These are phyloP conservation scores for Lasiodiplodia hormozganensis DNA, from an alignment of 2,329 filamentous ascomycete genomes.

Conservation along the genomic window DNA sequence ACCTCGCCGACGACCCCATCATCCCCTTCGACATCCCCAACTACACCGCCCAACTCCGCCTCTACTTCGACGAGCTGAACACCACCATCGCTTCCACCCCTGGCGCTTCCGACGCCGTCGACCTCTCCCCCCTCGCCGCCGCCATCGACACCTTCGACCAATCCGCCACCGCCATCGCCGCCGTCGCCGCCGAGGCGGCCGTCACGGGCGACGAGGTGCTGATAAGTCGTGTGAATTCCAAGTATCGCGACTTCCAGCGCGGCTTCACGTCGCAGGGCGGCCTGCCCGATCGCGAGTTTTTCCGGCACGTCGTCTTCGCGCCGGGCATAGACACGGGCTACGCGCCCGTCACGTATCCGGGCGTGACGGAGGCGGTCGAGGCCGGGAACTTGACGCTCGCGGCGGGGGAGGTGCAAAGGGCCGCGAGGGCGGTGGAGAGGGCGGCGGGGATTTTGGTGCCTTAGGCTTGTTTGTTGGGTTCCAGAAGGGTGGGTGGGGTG, in stretches of 20 bases:
- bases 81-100: conserved; percentile 35
- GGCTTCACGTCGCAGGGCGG: conserved; percentile 56
- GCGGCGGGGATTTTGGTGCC: conserved; percentile 28
- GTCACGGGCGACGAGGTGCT: conserved; percentile 38
- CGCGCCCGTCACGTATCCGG: conserved; percentile 47
- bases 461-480: too few species aligned
- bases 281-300: conserved; percentile 53
- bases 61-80: conserved; percentile 46
- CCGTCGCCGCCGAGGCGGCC: conserved; percentile 36
- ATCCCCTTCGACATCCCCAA: conserved; percentile 49
- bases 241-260: conserved; percentile 54
- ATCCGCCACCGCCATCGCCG: conserved; percentile 39
- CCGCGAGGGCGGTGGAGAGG: conserved; percentile 3
- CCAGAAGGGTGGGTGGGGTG: too few species aligned
- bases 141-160: conserved; percentile 48
- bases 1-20: conserved; percentile 47
- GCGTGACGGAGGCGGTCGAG: conserved; percentile 46
- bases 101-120: conserved; percentile 42
- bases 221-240: conserved; percentile 51
- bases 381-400: conserved; percentile 35
- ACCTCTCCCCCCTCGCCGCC: conserved; percentile 40
- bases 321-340: conserved; percentile 52
- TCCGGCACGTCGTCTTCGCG: conserved; percentile 55
- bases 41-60: conserved; percentile 47
- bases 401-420: conserved; percentile 23